These are phyloP conservation scores for Aspergillus bridgeri DNA, from an alignment of 495 filamentous ascomycete species.

Conservation along the genomic window DNA sequence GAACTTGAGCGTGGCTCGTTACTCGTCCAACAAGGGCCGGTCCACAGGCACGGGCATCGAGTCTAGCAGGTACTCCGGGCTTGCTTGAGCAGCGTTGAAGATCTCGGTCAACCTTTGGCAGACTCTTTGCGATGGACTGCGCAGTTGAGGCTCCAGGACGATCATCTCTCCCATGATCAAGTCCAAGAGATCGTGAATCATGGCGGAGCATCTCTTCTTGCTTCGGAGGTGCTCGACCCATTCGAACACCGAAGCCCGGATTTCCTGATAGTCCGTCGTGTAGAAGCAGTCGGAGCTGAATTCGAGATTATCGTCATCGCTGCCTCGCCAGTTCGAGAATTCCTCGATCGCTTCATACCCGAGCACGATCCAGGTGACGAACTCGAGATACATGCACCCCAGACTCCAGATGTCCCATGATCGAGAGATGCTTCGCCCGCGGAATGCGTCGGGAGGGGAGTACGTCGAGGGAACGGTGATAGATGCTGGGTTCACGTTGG, in stretches of 20 bases:
- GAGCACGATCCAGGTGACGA: conserved; percentile 16
- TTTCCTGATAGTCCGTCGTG: background rate
- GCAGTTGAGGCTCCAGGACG: conserved; percentile 5
- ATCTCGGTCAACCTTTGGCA: background rate
- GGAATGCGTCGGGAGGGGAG: conserved; percentile 43
- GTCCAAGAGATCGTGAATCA: conserved; percentile 9
- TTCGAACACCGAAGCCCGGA: conserved; percentile 1
- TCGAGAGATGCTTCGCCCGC: conserved; percentile 32
- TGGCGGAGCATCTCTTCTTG: background rate
- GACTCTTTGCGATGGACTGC: conserved; percentile 1
- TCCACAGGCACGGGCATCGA: background rate
- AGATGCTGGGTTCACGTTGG: background rate
- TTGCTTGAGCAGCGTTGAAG: background rate
- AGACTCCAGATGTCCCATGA: conserved; percentile 47
- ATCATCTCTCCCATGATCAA: conserved; percentile 14
- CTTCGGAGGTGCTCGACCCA: conserved; percentile 8
- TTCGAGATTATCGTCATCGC: background rate
- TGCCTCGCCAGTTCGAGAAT: conserved; percentile 1
- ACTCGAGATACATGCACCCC: conserved; percentile 47
- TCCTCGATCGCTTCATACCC: conserved; percentile 6
- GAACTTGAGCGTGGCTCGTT: background rate
- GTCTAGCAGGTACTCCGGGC: conserved; percentile 2
- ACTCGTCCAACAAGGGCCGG: background rate
- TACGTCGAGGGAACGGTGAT: conserved; percentile 21
- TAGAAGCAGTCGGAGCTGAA: conserved; percentile 10